Evolutionary conservation across 805 yeast species (phyloP), one percentile per base, ranked within the genome.

Genomic region (Kazachstania africana): DNA sequence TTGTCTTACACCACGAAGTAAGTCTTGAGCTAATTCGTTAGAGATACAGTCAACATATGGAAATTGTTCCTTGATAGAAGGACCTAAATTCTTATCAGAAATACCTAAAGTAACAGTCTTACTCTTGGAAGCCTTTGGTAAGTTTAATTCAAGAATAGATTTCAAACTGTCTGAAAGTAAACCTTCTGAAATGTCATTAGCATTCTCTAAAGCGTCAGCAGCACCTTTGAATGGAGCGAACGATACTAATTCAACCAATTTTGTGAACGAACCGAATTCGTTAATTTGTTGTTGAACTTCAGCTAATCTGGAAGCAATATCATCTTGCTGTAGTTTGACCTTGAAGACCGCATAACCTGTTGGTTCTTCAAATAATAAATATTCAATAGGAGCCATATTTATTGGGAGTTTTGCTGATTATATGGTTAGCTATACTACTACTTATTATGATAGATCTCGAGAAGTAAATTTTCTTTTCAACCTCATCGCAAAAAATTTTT

Each of bases 151-250:
- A 46, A 91, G 65, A 35, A 91, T 71, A 24, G 93, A 74, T 60
- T 83, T 84, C 63, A 91, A 72, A 63, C 81, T 82, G 48, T 91
- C 97, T 37, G 87, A 79, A 35, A 88, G 94, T 48, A 87, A 71
- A 53, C 98, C 98, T 65, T 91, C 98, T 44, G 95, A 82, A 48
- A 91, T 80, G 57, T 91, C 97, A 57, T 91, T 91, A 47, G 97
- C 96, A 57, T 91, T 91, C 63, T 88, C 97, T 53, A 91, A 73
- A 38, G 98, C 98, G 63, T 91, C 97, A 32, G 98, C 97, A 39
- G 98, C 98, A 52, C 96, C 96, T 63, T 91, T 87, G 72, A 91
- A 91, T 31, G 98, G 98, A 38, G 95, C 94, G 63, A 91, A 91
- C 12, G 95, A 81, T 17, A 83, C 93, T 35, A 91, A 72, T 62